phyloP scores from a whole-genome alignment of 2,329 filamentous ascomycete species.

The Calonectria multiphialidica region DNA sequence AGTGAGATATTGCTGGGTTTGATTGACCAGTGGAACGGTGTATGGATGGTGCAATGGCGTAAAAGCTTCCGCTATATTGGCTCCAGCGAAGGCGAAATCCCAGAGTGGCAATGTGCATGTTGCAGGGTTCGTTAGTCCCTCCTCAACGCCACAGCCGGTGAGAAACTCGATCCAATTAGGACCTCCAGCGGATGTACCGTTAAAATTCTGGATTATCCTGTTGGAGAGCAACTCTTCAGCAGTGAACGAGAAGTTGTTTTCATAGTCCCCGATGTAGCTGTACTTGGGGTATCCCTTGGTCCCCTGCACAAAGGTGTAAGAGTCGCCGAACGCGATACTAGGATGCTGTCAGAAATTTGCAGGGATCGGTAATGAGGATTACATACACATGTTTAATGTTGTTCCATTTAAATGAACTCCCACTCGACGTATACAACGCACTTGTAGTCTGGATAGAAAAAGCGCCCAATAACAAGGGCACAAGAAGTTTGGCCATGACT shows the following conservation, averaged over 20 bases:
- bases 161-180: constrained; percentile 24
- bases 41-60: constrained; percentile 17
- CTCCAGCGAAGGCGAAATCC: constrained; percentile 25
- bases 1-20: constrained; percentile 25
- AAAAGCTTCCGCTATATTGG: constrained; percentile 8
- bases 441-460: background rate
- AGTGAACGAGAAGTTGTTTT: constrained; percentile 18
- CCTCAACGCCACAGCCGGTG: constrained; percentile 17
- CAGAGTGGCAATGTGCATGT: constrained; percentile 19
- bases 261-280: constrained; percentile 24
- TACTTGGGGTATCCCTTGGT: constrained; percentile 19
- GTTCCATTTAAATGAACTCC: constrained; percentile 4
- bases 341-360: background rate
- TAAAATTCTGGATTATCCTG: constrained; percentile 16
- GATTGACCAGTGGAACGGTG: constrained; percentile 19
- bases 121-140: constrained; percentile 13
- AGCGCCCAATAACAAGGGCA: background rate
- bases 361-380: background rate
- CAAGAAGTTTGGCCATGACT: background rate
- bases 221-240: constrained; percentile 9
- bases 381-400: constrained; percentile 3
- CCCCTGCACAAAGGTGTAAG: constrained; percentile 24
- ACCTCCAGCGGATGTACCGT: constrained; percentile 15
- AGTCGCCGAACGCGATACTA: constrained; percentile 25
- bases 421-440: background rate